Conservation (phyloP, 2,329 filamentous ascomycete genomes). For the Pyricularia pennisetigena region DNA sequence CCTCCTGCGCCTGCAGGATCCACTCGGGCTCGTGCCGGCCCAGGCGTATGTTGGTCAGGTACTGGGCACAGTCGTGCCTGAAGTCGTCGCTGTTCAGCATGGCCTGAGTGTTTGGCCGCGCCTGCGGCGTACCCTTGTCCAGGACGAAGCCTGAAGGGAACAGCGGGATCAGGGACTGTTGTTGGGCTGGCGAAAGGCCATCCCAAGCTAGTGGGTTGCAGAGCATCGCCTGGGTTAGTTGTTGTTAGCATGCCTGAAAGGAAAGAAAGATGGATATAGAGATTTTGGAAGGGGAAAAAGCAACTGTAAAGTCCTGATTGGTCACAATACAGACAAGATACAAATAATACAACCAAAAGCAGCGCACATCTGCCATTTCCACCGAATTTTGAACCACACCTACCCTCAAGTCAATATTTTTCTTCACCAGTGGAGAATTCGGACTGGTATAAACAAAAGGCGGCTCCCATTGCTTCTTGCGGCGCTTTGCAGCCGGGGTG, state of each 20-base stretch:
- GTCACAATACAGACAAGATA: constrained; percentile 1
- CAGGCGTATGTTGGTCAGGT: constrained; percentile 30
- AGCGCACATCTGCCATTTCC: neutral
- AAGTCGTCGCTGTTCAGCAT: constrained; percentile 32
- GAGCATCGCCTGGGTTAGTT: constrained; percentile 21
- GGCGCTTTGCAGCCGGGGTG: constrained; percentile 13
- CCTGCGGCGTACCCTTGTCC: constrained; percentile 17
- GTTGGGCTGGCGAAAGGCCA: constrained; percentile 21
- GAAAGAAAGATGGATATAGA: neutral
- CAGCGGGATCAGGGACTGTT: constrained; percentile 21
- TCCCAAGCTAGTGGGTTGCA: constrained; percentile 27
- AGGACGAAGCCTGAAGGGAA: constrained; percentile 26
- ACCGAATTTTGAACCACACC: constrained; percentile 7
- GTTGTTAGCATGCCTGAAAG: neutral
- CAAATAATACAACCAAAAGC: neutral
- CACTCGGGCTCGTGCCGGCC: constrained; percentile 43
- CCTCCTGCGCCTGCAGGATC: constrained; percentile 40
- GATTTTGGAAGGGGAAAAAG: neutral
- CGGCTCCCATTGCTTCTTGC: constrained; percentile 16
- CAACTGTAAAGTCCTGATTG: no score
- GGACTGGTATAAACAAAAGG: constrained; percentile 23
- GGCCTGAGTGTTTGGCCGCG: constrained; percentile 23
- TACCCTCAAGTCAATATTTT: constrained; percentile 22
- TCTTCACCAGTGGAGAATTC: constrained; percentile 22
- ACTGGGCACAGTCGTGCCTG: constrained; percentile 29